phyloP scores from a whole-genome alignment of 2,329 filamentous ascomycete species.

The Lithohypha guttulata region DNA sequence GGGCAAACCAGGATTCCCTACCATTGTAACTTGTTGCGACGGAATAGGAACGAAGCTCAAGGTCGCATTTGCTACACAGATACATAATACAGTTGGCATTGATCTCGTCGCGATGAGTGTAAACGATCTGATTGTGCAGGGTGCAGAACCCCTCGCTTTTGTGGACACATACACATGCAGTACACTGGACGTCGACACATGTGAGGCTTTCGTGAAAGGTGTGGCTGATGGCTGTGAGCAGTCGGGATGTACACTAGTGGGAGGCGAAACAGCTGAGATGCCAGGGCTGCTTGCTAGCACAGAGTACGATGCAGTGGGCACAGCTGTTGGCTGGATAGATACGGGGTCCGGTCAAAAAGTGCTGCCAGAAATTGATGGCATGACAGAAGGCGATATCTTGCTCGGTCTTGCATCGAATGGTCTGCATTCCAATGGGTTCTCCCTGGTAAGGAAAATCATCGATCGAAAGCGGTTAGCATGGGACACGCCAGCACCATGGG shows the following conservation, averaged over 20 bases:
- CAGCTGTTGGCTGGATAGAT: constrained; percentile 72
- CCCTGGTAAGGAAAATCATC: constrained; percentile 83
- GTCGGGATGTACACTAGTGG: constrained; percentile 81
- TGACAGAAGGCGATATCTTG: constrained; percentile 74
- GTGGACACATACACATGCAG: constrained; percentile 96
- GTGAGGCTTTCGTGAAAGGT: constrained; percentile 78
- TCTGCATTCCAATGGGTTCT: constrained; percentile 94
- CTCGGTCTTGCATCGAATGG: constrained; percentile 77
- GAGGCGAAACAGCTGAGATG: constrained; percentile 97
- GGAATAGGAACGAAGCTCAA: constrained; percentile 95
- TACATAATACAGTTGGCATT: constrained; percentile 90
- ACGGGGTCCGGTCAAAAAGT: constrained; percentile 45
- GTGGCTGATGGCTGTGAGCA: constrained; percentile 79
- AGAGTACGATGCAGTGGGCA: constrained; percentile 88
- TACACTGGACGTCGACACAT: constrained; percentile 65
- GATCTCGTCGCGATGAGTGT: constrained; percentile 99
- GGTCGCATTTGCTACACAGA: constrained; percentile 79
- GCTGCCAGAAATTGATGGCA: constrained; percentile 63
- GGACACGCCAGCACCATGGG: constrained; percentile 67
- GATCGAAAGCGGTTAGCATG: constrained; percentile 62
- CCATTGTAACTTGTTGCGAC: constrained; percentile 88
- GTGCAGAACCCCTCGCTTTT: constrained; percentile 89
- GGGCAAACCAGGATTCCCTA: constrained; percentile 65
- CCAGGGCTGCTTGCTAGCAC: constrained; percentile 81
- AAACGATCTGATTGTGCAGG: constrained; percentile 93